Conservation (phyloP, 345 rosid genomes). For the Toxicodendron radicans region DNA sequence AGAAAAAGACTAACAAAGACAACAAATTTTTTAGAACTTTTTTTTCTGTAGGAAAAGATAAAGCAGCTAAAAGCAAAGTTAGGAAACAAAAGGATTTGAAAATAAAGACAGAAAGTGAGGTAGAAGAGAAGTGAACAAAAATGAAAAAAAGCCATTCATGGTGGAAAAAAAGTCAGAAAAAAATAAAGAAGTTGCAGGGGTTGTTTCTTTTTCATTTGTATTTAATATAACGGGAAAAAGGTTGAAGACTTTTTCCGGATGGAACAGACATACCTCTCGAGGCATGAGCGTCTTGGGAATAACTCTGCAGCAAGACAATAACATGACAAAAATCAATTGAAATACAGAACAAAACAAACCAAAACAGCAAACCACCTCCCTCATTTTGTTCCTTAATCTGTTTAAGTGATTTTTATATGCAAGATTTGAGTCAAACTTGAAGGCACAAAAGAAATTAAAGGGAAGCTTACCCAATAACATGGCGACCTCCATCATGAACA, state of each 20-base stretch:
- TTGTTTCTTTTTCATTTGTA: background rate
- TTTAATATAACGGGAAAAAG: slow-evolving; percentile 34
- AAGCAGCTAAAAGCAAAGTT: slow-evolving; percentile 20
- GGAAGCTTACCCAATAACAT: slow-evolving; percentile 85
- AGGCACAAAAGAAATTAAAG: background rate
- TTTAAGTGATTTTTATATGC: background rate
- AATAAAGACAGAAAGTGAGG: slow-evolving; percentile 26
- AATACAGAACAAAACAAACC: slow-evolving; percentile 25
- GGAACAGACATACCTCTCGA: slow-evolving; percentile 91
- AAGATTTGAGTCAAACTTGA: background rate
- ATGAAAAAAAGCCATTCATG: slow-evolving; percentile 16
- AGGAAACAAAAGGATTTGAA: slow-evolving; percentile 24
- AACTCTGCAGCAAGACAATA: slow-evolving; percentile 83
- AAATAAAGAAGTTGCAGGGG: slow-evolving; percentile 9
- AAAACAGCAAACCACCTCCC: slow-evolving; percentile 23
- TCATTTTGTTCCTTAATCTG: slow-evolving; percentile 28
- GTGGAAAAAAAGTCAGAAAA: slow-evolving; percentile 13
- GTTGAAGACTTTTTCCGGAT: slow-evolving; percentile 40
- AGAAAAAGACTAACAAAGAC: too few relatives aligned
- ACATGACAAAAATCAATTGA: slow-evolving; percentile 57
- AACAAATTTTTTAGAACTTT: too few relatives aligned
- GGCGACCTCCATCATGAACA: slow-evolving; percentile 99
- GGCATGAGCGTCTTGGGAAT: slow-evolving; percentile 99
- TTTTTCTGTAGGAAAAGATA: background rate
- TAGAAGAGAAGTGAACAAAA: slow-evolving; percentile 27